Percentiles rank a stretch among this genome's conserved stretches.
phyloP scores from a whole-genome alignment of 2,329 filamentous ascomycete species.

The Sphaceloma murrayae region DNA sequence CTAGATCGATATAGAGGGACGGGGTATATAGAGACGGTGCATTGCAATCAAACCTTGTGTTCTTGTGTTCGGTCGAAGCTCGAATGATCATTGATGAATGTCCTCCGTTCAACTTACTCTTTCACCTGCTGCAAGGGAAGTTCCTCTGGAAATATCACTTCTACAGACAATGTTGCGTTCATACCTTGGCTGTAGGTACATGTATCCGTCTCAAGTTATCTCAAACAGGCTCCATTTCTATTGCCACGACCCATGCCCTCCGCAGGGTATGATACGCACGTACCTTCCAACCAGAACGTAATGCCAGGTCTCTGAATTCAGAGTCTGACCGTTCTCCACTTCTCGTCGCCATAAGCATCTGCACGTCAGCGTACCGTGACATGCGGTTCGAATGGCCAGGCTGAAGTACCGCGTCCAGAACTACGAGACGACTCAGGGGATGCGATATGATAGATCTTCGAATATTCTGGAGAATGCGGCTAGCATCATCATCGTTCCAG shows the following conservation, averaged over 20 bases:
- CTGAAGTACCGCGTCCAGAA: not conserved
- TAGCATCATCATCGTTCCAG: not conserved
- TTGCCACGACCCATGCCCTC: not conserved
- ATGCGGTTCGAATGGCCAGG: not conserved
- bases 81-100: too few species aligned
- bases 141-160: too few species aligned
- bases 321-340: not conserved
- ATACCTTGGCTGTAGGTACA: too few species aligned
- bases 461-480: not conserved
- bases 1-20: too few species aligned
- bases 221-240: not conserved
- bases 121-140: too few species aligned
- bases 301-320: not conserved
- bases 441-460: not conserved
- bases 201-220: too few species aligned
- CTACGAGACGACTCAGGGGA: not conserved
- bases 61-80: too few species aligned
- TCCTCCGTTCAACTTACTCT: too few species aligned
- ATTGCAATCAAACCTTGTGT: too few species aligned
- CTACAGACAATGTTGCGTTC: too few species aligned
- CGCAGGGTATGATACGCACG: not conserved
- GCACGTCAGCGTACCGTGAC: not conserved
- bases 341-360: not conserved
- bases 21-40: too few species aligned
- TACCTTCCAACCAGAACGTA: not conserved